Base-by-base conservation (phyloP, 495 filamentous ascomycete genomes). In the Podospora tetraspora region DNA sequence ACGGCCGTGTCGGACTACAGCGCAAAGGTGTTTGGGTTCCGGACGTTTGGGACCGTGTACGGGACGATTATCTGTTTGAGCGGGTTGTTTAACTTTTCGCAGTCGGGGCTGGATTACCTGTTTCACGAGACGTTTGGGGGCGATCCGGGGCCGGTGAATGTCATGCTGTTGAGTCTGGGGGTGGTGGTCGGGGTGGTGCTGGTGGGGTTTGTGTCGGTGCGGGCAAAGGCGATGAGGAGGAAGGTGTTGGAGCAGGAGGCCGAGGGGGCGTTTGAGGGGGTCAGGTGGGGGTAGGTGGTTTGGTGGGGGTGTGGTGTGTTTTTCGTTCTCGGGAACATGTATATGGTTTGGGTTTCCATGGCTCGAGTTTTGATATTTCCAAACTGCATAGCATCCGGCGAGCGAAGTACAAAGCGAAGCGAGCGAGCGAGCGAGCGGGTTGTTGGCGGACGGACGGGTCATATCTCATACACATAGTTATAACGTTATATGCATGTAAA, bases 21-120 rank as follows among this genome's bases (percentile, higher is more conserved):
- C 58, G 94, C 93, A 32, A 97, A 97, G 79, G 94, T 99, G 34
- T 99, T 99, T 76, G 94, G 95, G 9, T 97, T 97, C 79, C 88
- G 87, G 68, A 97, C 94, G 0, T 98, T 97, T 70, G 94, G 94
- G 27, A 97, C 91, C 66, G 92, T 99, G 27, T 97, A 98, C 76
- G 95, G 95, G n/a, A 84, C 93, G 9, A 89, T 97, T 66, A 97
- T 97, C 68, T 97, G 92, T 74, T 75, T 95, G 3, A 89, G 93
- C 2, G 95, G 95, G 7, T 72, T 99, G 12, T 84, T 94, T 62
- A 97, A 96, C 77, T 94, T 99, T 72, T 86, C 84, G 21, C 94
- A 98, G 81, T 88, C 88, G 11, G 93, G 85, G 0, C 80, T 98
- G 29, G 95, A 97, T 76, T 88, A 88, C 65, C 69, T 95, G 63